Base-by-base conservation (phyloP, 371 early-diverging fungal genomes). In the Haplosporangium sp. region DNA sequence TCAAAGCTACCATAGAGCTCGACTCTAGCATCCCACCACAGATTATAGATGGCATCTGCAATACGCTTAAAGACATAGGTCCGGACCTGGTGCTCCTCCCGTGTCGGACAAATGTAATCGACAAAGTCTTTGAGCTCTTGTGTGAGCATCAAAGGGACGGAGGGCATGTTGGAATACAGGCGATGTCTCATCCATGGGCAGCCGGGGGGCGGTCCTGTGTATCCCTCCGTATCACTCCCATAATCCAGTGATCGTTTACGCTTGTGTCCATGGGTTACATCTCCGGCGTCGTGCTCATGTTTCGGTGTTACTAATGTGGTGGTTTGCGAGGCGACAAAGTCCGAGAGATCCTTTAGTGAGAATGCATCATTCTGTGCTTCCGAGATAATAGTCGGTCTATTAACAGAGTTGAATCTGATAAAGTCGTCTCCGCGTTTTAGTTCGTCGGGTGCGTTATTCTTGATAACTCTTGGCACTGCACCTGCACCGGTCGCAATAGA, bases 1-100 rank as follows among this genome's bases (percentile, higher is more conserved):
- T 87, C 87, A 65, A 91, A 97, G 60, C 94, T 93, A 3, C 98
- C 98, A 88, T 96, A 98, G 5, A 93, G 89, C 2, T 82, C 46
- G 6, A 94, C 87, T 38, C 70, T 62, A 0, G 89, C 86, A 6
- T 75, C 62, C 0, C 74, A 57, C 73, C 83, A 88, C 6, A 73
- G 40, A 1, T 72, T 46, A 18, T 83, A 29, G 20, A 95, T 83
- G 1, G 85, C 80, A 8, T 68, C 40, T 61, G 82, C 77, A 37
- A 97, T 81, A 14, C 92, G 83, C 16, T 88, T 85, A 0, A 95
- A 74, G 3, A 93, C 90, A 60, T 88, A 89, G 38, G 81, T 52
- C 9, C 98, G 91, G 83, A 97, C 73, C 55, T 80, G 74, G 50
- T 90, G 89, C 75, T 98, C 98, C 18, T 89, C 91, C 13, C 74